Evolutionary conservation across 192 early-diverging fungal species (phyloP), one percentile per base, ranked within the genome.

Genomic region (Helicostylum pulchrum): DNA sequence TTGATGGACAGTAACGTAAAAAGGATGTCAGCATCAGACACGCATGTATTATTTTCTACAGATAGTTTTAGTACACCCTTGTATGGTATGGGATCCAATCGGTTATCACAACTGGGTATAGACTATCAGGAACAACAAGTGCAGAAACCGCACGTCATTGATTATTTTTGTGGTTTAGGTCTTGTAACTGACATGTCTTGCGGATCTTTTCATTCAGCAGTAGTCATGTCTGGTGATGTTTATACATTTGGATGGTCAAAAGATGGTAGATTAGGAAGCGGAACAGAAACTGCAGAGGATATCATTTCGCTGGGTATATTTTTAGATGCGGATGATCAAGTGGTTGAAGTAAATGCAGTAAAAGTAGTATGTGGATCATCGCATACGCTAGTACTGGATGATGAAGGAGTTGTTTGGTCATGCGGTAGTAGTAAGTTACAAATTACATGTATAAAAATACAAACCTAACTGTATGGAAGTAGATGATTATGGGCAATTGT

Each of bases 171-270:
- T 43, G 62, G 62, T 10, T 23, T 64, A 39, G 39, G 19, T 1
- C 0, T 26, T 8, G 15, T 2, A 2, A 53, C 62, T 1, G 7
- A 6, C 1, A n/a, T 53, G n/a, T 15, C 49, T 0, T 64, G 62
- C 17, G 36, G 51, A 8, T 21, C 20, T 3, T 64, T 64, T 2
- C 62, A 64, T 39, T 64, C 62, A 7, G 50, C 36, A 1, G 62
- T 64, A 20, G 14, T 54, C 3, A 11, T 64, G 7, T 23, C 12
- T 7, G 62, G 62, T 0, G 62, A 64, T 53, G 62, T 64, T 2
- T 64, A 64, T 43, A 64, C 62, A 15, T 64, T 64, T 64, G 62
- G 62, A 3, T 44, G 48, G 50, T 52, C 20, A n/a, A 64, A 64
- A 36, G 36, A 64, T n/a, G 62, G 62, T 2, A 17, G 51, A 12